phyloP scores from a whole-genome alignment of 768 basidiomycete species.

The Naganishia friedmannii region DNA sequence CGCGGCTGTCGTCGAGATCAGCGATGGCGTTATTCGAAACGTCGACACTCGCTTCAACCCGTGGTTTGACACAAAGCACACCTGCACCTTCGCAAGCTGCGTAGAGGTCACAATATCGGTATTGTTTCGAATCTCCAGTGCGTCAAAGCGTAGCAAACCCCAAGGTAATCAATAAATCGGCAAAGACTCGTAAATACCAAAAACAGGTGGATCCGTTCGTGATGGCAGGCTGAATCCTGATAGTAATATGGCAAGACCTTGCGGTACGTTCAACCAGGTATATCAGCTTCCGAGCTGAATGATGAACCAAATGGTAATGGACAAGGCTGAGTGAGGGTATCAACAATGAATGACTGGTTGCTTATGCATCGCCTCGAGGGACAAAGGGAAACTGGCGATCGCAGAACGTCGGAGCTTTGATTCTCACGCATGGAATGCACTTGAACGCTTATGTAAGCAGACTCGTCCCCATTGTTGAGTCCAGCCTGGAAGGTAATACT shows the following conservation, averaged over 20 bases:
- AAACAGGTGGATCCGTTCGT: background rate
- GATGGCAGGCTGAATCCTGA: background rate
- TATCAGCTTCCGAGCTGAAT: background rate
- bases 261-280: background rate
- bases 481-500: too few species aligned
- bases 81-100: background rate
- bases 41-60: background rate
- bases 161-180: background rate
- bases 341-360: background rate
- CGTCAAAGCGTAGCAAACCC: background rate
- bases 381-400: constrained; percentile 1
- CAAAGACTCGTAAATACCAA: constrained; percentile 1
- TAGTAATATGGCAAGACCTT: background rate
- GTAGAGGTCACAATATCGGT: background rate
- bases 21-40: background rate
- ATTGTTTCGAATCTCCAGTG: background rate
- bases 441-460: background rate
- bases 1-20: background rate
- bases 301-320: background rate
- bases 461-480: background rate
- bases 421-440: background rate
- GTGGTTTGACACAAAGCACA: background rate
- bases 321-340: background rate
- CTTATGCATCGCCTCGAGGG: background rate
- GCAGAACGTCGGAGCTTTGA: too few species aligned